Base-by-base conservation (phyloP, 192 early-diverging fungal genomes). In the Podila horticola region DNA sequence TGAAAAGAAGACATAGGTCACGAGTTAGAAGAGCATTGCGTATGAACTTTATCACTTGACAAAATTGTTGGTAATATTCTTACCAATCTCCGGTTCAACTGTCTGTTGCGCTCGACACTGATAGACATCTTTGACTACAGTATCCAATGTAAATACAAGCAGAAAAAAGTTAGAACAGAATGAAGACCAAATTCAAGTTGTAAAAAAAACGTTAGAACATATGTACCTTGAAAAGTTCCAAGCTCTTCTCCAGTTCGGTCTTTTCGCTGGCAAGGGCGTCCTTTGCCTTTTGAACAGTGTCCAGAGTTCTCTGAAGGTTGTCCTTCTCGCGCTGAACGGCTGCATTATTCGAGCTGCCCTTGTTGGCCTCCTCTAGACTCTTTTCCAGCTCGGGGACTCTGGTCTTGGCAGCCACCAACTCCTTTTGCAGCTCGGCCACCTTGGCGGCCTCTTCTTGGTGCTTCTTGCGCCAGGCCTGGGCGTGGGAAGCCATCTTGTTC, bases 341-440 rank as follows among this genome's bases (percentile, higher is more conserved):
- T 3, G 64, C 24, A 29, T 84, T 66, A 17, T 72, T 45, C 26
- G 51, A 66, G 58, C 58, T 63, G 4, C 84, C 68, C 57, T 67
- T 76, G 15, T 66, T 77, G 20, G 72, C 74, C 26, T 74, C 74
- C n/a, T 84, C 64, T 0, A 84, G 67, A 19, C 66, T 67, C 58
- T 87, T 74, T 77, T 86, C 85, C n/a, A 84, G 79, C 38, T 77
- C 61, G 0, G 74, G 33, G 12, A 87, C 71, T 31, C 66, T 67
- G 19, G 72, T 71, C 63, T 85, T 79, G 4, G 65, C 57, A 1
- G 48, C 29, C 4, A 34, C 72, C 4, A 69, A 17, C 50, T 81
- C 84, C 33, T 72, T 66, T 60, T 76, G 70, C 33, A 79, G 19
- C 0, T 58, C 64, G 19, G 69, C 72, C 17, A 73, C 24, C 26